Percentiles rank a stretch among this genome's conserved stretches.
Evolutionary conservation across 2,329 filamentous ascomycete species (phyloP).

Genomic region (Westerdykella aurantiaca): DNA sequence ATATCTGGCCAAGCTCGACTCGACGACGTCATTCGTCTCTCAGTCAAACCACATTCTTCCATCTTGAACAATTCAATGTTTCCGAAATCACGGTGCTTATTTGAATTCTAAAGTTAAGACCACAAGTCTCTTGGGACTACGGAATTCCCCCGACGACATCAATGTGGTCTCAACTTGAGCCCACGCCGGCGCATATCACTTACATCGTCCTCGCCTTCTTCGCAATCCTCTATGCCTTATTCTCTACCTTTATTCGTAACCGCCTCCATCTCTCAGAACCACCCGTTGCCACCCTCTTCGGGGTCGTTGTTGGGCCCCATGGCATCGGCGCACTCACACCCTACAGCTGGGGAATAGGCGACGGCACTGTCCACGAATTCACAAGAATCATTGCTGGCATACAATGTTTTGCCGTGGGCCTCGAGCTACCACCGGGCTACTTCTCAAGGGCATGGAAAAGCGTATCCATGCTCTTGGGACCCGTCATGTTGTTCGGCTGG

Average conservation of each 20-base stretch:
- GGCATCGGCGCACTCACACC: constrained; percentile 39
- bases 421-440: constrained; percentile 41
- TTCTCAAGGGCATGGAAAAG: constrained; percentile 49
- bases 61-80: too few species aligned
- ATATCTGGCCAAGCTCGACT: too few species aligned
- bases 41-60: too few species aligned
- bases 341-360: constrained; percentile 39
- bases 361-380: constrained; percentile 37
- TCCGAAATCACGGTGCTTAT: too few species aligned
- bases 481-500: constrained; percentile 49
- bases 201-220: constrained; percentile 43
- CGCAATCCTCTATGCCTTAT: constrained; percentile 43
- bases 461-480: constrained; percentile 45
- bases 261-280: constrained; percentile 46
- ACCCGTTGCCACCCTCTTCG: constrained; percentile 43
- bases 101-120: too few species aligned
- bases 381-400: constrained; percentile 45
- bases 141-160: not conserved
- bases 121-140: too few species aligned
- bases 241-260: constrained; percentile 44
- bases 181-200: constrained; percentile 42
- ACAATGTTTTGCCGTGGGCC: constrained; percentile 35
- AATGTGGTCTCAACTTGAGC: constrained; percentile 42
- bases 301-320: constrained; percentile 41
- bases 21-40: too few species aligned